A percentile compares a stretch with the other conserved stretches of the same genome.
Conservation (phyloP, 148 eudicot species). For the Nyssa sinensis region DNA sequence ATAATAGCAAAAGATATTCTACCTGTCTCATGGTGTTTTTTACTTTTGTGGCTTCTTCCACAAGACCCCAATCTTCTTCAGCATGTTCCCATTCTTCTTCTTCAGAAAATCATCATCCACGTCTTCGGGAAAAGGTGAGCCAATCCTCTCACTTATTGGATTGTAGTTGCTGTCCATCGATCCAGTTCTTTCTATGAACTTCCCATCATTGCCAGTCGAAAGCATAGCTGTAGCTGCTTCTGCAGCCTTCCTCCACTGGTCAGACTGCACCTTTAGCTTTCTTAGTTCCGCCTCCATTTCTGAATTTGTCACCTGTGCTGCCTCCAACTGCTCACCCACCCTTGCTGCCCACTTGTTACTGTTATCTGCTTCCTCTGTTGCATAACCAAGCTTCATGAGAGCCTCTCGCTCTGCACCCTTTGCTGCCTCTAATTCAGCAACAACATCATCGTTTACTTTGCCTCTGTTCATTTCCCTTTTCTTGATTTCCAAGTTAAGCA, state of each 20-base stretch:
- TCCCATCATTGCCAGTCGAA: slow-evolving; percentile 56
- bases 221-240: slow-evolving; percentile 92
- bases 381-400: slow-evolving; percentile 44
- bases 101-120: slow-evolving; percentile 65
- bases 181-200: slow-evolving; percentile 66
- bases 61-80: slow-evolving; percentile 77
- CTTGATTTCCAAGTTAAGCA: slow-evolving; percentile 44
- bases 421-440: slow-evolving; percentile 43
- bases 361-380: slow-evolving; percentile 56
- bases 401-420: slow-evolving; percentile 57
- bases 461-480: slow-evolving; percentile 34
- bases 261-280: slow-evolving; percentile 74
- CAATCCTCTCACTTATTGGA: slow-evolving; percentile 37
- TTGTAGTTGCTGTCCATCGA: slow-evolving; percentile 54
- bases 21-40: slow-evolving; percentile 23
- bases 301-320: slow-evolving; percentile 48
- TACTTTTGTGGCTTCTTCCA: slow-evolving; percentile 88
- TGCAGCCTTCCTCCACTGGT: slow-evolving; percentile 97
- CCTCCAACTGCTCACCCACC: slow-evolving; percentile 64
- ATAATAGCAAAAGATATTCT: background rate
- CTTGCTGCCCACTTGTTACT: slow-evolving; percentile 46
- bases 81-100: slow-evolving; percentile 76
- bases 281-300: slow-evolving; percentile 86
- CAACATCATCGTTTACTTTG: slow-evolving; percentile 18
- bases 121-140: slow-evolving; percentile 53